Base-by-base conservation (phyloP, 192 early-diverging fungal species). In the Backusella sp. region DNA sequence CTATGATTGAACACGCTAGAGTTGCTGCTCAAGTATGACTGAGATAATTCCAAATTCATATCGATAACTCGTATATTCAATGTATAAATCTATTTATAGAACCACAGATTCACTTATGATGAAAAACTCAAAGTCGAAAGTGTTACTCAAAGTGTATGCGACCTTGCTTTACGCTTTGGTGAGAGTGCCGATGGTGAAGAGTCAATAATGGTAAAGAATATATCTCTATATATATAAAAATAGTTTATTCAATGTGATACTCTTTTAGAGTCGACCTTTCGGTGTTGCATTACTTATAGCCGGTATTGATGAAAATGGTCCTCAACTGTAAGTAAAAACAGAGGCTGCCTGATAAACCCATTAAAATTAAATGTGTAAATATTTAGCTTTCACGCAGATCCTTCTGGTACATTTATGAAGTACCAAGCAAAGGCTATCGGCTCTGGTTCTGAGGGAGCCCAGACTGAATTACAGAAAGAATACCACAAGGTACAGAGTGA, bases 341-440 rank as follows among this genome's bases (percentile, higher is more conserved):
- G 6, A 19, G 15, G 3, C 4, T 41, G 4, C 32, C 12, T 39
- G 41, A 46, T 4, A 12, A 21, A 49, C 4, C 23, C 9, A 37
- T 23, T 32, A 26, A 72, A 46, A 52, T 30, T 67, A 66, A 28
- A 8, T 21, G 12, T 32, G 37, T 26, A 19, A 37, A n/a, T 7
- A 12, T 37, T 8, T 52, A 96, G 94, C 26, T 96, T 85, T 87
- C 96, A 98, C 83, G 92, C 96, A 8, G 97, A 99, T 86, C 98
- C 98, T 15, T 98, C 97, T 69, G 98, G 98, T 68, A 99, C 98
- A 6, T 97, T 96, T 75, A 94, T 93, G 82, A 88, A 89, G 69
- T 99, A 95, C 82, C 91, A 98, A 77, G 97, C 97, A 26, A 99
- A 99, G 86, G 98, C 98, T 7, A 99, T 99, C 78, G 98, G 98